Conservation (phyloP, 176 grass and related monocot genomes). For the Cymbopogon citratus region DNA sequence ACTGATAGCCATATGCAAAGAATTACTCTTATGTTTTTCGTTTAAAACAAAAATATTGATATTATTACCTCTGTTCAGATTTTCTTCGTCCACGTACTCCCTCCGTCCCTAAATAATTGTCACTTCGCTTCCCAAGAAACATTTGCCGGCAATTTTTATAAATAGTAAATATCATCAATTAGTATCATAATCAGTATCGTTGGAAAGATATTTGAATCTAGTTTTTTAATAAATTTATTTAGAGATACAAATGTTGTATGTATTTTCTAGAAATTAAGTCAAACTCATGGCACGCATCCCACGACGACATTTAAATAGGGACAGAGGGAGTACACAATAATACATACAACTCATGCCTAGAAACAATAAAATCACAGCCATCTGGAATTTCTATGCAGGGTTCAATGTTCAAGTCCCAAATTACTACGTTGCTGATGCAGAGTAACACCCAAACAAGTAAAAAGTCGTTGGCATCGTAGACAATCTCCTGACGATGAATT, state of each 20-base stretch:
- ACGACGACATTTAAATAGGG: no score
- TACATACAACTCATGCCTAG: neutral
- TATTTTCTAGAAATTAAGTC: no score
- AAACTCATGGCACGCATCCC: no score
- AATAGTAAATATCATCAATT: no score
- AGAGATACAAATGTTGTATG: no score
- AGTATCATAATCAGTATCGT: no score
- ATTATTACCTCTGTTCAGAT: neutral
- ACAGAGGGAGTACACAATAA: no score
- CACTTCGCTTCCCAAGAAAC: no score
- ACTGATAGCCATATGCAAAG: neutral
- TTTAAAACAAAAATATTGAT: neutral
- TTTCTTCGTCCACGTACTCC: neutral
- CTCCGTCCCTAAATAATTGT: no score
- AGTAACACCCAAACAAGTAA: neutral
- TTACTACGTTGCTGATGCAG: neutral
- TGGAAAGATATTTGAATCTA: no score
- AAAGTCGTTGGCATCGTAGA: neutral
- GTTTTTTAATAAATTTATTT: no score
- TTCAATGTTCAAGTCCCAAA: neutral
- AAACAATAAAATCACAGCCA: neutral
- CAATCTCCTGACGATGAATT: neutral
- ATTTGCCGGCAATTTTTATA: no score
- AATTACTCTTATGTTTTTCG: neutral
- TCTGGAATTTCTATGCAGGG: neutral